Conservation (phyloP, 768 basidiomycete species). For the Mycena rebaudengoi region DNA sequence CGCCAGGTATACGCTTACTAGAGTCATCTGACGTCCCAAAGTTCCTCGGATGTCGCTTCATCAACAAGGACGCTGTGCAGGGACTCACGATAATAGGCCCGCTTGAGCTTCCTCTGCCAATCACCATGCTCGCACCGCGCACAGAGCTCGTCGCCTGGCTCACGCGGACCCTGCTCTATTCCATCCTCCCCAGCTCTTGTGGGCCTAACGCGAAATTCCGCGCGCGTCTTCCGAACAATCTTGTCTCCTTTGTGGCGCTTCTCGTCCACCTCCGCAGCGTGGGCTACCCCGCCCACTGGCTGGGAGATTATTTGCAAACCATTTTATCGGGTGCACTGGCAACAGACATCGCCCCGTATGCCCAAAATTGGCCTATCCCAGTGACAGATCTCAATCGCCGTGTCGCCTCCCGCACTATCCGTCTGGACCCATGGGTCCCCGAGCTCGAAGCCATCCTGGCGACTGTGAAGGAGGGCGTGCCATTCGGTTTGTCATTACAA, state of each 20-base stretch:
- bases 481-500: not conserved
- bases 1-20: constrained; percentile 10
- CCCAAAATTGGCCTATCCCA: constrained; percentile 11
- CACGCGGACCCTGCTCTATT: constrained; percentile 5
- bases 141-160: constrained; percentile 13
- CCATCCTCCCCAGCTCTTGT: constrained; percentile 3
- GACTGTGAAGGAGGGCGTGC: not conserved
- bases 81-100: constrained; percentile 4
- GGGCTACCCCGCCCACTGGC: constrained; percentile 14
- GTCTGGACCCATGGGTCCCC: constrained; percentile 10
- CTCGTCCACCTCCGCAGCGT: constrained; percentile 10
- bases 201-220: not conserved
- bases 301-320: constrained; percentile 10
- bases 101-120: not conserved
- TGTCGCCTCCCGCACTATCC: constrained; percentile 4
- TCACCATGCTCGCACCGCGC: not conserved
- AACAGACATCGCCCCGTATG: constrained; percentile 14
- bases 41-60: constrained; percentile 8
- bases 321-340: not conserved
- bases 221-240: constrained; percentile 15
- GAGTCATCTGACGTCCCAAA: constrained; percentile 5
- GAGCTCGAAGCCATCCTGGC: constrained; percentile 13
- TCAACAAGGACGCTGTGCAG: not conserved
- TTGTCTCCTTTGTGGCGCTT: constrained; percentile 12
- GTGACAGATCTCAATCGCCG: constrained; percentile 6